Evolutionary conservation across 495 filamentous ascomycete genomes (phyloP), one percentile per base, ranked within the genome.

Genomic region (Aspergillus sclerotiicarbonarius): DNA sequence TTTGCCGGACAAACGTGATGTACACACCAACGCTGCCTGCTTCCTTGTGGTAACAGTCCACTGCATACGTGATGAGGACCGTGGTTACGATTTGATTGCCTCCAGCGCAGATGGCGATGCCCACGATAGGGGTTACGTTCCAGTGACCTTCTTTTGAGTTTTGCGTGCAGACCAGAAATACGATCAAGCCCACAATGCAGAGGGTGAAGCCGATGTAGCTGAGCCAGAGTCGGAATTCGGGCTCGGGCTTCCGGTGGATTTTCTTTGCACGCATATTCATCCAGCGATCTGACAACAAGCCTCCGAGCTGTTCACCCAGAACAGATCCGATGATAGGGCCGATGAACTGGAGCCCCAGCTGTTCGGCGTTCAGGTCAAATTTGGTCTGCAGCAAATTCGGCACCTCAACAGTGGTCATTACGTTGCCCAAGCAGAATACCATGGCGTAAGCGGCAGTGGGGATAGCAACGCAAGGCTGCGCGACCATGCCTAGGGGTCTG

Each of bases 31-130:
- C 74, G 59, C 76, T 78, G 0, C 71, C 76, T 4, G 80, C 71
- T 35, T 82, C 76, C 19, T 76, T 68, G 0, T 64, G 77, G 54
- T 82, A 74, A 48, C 76, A 80, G 57, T 84, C 82, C 0, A 85
- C 79, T 0, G 80, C 76, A 61, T 84, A 84, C 1, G 82, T 85
- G 35, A 82, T 78, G 21, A 81, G 64, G 4, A 84, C 69, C 0
- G 81, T 85, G 0, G 82, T 85, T 6, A 84, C 77, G 19, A 85
- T 64, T 63, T 85, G 82, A 58, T 84, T 85, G 3, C 82, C 82
- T 32, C 62, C 72, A 19, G 72, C 79, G 10, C 73, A 76, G 43
- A 85, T 76, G 6, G 70, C 81, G 7, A 72, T 69, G 0, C 82
- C 82, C 35, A 85, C 56, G 8, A 83, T 69, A 0, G 82, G 82